A percentile compares a stretch with the other conserved stretches of the same genome.
These are phyloP conservation scores for Nigrospora sphaerica DNA, from an alignment of 2,329 filamentous ascomycete genomes.

Conservation along the genomic window DNA sequence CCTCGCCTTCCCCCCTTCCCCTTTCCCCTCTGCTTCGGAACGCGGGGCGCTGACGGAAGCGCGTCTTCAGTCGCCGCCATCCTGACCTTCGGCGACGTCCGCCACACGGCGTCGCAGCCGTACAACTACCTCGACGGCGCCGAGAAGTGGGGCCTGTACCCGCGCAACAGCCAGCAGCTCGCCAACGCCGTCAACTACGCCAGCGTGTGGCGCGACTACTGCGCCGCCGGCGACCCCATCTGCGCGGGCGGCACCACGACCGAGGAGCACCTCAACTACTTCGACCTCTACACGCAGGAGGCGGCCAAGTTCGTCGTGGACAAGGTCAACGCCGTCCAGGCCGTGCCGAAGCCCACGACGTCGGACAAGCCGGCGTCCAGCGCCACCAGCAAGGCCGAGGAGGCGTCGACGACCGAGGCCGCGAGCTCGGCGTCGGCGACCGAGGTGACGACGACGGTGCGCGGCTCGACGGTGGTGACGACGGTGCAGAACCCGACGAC, in stretches of 20 bases:
- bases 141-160: conserved; percentile 15
- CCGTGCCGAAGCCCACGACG: neutral
- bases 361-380: neutral
- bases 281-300: conserved; percentile 20
- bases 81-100: conserved; percentile 25
- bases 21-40: neutral
- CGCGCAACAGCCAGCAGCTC: conserved; percentile 20
- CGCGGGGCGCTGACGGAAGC: too few relatives aligned
- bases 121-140: conserved; percentile 24
- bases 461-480: neutral
- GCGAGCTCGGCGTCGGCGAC: neutral
- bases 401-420: neutral
- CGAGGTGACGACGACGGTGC: neutral
- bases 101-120: conserved; percentile 24
- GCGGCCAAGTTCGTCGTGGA: conserved; percentile 8
- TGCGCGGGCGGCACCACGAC: conserved; percentile 27
- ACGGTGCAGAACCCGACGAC: neutral
- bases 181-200: conserved; percentile 19
- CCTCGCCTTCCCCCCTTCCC: neutral
- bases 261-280: conserved; percentile 28
- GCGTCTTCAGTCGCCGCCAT: conserved; percentile 20
- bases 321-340: neutral
- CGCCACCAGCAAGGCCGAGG: neutral
- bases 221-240: conserved; percentile 27
- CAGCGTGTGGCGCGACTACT: conserved; percentile 23